Percentiles rank a stretch among this genome's conserved stretches.
Evolutionary conservation across 768 basidiomycete species (phyloP).

Genomic region (Leccinum truebloodii): DNA sequence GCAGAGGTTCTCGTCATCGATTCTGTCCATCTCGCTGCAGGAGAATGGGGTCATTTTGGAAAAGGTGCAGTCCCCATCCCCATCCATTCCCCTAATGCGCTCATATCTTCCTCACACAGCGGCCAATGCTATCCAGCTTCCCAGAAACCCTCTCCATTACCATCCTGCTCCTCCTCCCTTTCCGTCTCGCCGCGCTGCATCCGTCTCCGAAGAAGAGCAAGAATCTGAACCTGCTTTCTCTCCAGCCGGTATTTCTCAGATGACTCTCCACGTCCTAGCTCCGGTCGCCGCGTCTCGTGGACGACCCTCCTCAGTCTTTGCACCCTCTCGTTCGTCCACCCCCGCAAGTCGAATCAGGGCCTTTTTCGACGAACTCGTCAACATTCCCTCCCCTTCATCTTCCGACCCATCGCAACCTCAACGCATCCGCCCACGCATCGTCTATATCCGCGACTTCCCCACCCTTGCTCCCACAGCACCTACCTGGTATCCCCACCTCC

Average conservation of each 20-base stretch:
- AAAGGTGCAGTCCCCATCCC: conserved; percentile 48
- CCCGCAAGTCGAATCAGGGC: conserved; percentile 59
- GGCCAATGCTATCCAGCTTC: conserved; percentile 65
- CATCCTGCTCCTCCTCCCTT: conserved; percentile 33
- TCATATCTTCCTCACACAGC: conserved; percentile 43
- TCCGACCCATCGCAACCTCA: conserved; percentile 29
- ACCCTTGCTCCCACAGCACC: conserved; percentile 72
- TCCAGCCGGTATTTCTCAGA: conserved; percentile 36
- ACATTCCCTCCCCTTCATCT: conserved; percentile 44
- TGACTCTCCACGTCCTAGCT: conserved; percentile 49
- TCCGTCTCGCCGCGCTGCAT: conserved; percentile 28
- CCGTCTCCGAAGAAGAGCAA: conserved; percentile 41
- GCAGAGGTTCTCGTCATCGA: conserved; percentile 87
- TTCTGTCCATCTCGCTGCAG: conserved; percentile 79
- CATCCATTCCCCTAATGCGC: not conserved
- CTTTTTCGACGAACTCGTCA: conserved; percentile 80
- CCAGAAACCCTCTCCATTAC: conserved; percentile 78
- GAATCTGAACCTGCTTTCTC: conserved; percentile 52
- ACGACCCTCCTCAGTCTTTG: conserved; percentile 32
- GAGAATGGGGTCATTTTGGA: conserved; percentile 86
- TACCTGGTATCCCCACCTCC: conserved; percentile 79
- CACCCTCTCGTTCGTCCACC: conserved; percentile 43
- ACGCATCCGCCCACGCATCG: conserved; percentile 58
- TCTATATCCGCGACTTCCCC: conserved; percentile 83
- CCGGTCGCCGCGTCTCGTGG: conserved; percentile 37